phyloP scores from a whole-genome alignment of 441 rosid species.

The Adansonia rubrostipa region DNA sequence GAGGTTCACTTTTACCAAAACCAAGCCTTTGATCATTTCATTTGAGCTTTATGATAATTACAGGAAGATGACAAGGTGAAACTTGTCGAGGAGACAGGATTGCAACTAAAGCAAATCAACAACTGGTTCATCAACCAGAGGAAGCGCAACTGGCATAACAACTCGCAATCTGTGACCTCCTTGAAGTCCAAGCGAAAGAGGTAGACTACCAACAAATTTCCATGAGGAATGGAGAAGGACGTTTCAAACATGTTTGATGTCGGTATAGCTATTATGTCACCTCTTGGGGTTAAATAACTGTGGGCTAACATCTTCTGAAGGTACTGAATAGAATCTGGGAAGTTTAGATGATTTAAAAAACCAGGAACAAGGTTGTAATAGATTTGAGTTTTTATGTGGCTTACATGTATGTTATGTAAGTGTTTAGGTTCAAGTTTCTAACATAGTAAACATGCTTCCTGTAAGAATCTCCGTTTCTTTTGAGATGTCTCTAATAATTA shows the following conservation, averaged over 20 bases:
- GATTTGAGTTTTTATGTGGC: constrained; percentile 14
- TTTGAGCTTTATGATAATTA: background rate
- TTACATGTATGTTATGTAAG: constrained; percentile 3
- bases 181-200: constrained; percentile 90
- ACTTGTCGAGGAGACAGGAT: constrained; percentile 93
- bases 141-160: constrained; percentile 93
- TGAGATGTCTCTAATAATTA: background rate
- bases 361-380: constrained; percentile 33
- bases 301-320: constrained; percentile 26
- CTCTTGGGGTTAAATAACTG: constrained; percentile 19
- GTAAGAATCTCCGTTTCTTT: background rate
- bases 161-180: constrained; percentile 79
- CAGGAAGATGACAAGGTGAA: constrained; percentile 97
- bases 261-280: constrained; percentile 5
- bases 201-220: constrained; percentile 28
- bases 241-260: background rate
- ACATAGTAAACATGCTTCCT: background rate
- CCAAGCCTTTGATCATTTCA: background rate
- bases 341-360: constrained; percentile 23
- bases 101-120: constrained; percentile 93
- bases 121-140: constrained; percentile 98
- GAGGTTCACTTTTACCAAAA: background rate
- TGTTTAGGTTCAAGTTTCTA: constrained; percentile 27
- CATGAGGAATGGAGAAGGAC: background rate
- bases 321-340: constrained; percentile 1